Base-by-base conservation (phyloP, 164 flowering plant genomes). In the Cinnamomum chago region DNA sequence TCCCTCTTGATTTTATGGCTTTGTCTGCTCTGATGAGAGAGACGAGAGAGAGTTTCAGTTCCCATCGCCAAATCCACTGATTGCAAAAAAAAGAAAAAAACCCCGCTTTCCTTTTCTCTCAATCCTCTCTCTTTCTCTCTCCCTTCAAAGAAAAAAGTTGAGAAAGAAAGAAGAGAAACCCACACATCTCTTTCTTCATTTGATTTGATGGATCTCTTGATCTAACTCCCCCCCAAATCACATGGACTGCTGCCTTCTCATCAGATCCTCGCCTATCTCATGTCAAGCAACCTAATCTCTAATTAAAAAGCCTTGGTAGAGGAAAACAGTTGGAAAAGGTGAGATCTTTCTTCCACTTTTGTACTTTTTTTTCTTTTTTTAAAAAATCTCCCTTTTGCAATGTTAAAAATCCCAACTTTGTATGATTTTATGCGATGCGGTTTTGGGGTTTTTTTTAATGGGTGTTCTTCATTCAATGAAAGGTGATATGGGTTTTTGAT, bases 201-300 rank as follows among this genome's bases (percentile, higher is more conserved):
- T 67, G 79, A 73, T 76, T 79, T 69, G 76, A 70, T 75, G 79
- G 79, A 76, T 79, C 82, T 81, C 20, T 52, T 81, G 84, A 81
- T 83, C 84, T 79, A 69, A 66, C 47, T 67, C 33, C 82, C 79
- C 77, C 74, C 75, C 51, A 25, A 70, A 69, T 75, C 74, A 75
- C 76, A 81, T 77, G 80, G 73, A 68, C 24, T 81, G 24, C 67
- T 67, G 24, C 70, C 70, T 33, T 72, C 72, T 70, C 78, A 71
- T 82, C 81, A 81, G 76, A 68, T 72, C 62, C 33, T 23, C 12
- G 1, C 50, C 58, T 12, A 6, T 5, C 47, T 12, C 17, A 12
- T 30, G 7, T 14, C n/a, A 30, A 20, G 30, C 35, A 17, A 28
- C n/a, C 62, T 7, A 51, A 65, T 77, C 2, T 22, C 60, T 67